Evolutionary conservation across 352 stramenopile genomes (phyloP).

Genomic region (Globisporangium camurandrum): DNA sequence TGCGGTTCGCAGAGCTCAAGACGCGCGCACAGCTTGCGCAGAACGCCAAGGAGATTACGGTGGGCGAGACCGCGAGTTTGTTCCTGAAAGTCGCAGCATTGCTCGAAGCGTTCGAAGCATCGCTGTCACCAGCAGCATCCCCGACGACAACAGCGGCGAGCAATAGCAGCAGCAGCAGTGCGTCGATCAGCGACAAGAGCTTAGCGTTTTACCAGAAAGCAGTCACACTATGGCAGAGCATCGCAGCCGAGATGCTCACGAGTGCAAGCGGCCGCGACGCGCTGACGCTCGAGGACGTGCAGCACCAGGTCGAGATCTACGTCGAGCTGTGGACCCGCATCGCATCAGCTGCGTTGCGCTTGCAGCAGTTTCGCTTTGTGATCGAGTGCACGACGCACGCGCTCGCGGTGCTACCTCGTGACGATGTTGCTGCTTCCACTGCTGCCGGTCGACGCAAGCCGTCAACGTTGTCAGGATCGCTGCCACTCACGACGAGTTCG

Average conservation of each 20-base stretch:
- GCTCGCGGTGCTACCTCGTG: slow-evolving; percentile 14
- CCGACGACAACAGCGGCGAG: too few relatives aligned
- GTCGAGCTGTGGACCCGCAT: slow-evolving; percentile 69
- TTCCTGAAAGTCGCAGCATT: slow-evolving; percentile 44
- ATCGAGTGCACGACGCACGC: slow-evolving; percentile 48
- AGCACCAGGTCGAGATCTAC: slow-evolving; percentile 54
- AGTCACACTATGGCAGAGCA: slow-evolving; percentile 35
- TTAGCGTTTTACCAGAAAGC: slow-evolving; percentile 52
- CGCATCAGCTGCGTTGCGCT: slow-evolving; percentile 42
- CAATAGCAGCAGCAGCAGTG: not conserved
- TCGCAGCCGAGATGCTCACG: slow-evolving; percentile 14
- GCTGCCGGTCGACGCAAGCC: not conserved
- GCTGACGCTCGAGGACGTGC: slow-evolving; percentile 37
- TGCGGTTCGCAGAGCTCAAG: slow-evolving; percentile 64
- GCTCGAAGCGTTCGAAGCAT: slow-evolving; percentile 42
- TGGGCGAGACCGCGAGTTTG: slow-evolving; percentile 23
- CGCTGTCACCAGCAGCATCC: slow-evolving; percentile 15
- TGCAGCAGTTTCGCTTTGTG: slow-evolving; percentile 38
- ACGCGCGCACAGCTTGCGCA: slow-evolving; percentile 50
- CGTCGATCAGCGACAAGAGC: slow-evolving; percentile 35
- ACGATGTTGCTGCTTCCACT: not conserved
- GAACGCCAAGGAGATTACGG: slow-evolving; percentile 56
- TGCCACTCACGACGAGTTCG: slow-evolving; percentile 9
- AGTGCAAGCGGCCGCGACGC: slow-evolving; percentile 8
- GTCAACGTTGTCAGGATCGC: slow-evolving; percentile 4